Percentiles rank a stretch among this genome's conserved stretches.
phyloP scores from a whole-genome alignment of 2,329 filamentous ascomycete genomes.

The Scedosporium aurantiacum region DNA sequence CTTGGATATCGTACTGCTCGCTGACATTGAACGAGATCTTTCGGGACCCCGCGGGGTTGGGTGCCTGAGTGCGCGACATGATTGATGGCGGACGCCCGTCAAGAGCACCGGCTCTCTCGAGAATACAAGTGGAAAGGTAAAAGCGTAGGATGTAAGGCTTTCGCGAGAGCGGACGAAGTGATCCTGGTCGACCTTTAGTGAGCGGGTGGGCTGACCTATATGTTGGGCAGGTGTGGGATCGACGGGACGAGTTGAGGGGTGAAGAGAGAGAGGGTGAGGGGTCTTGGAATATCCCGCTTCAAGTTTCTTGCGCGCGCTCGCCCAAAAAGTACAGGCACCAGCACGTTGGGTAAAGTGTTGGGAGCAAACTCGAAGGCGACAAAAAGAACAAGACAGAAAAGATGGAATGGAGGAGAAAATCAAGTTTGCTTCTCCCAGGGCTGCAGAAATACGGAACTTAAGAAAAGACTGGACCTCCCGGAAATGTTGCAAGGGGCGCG shows the following conservation, averaged over 20 bases:
- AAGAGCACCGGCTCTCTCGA: not conserved
- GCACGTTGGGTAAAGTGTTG: not conserved
- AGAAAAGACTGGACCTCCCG: too few relatives aligned
- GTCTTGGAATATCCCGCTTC: not conserved
- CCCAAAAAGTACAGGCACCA: not conserved
- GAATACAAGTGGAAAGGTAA: not conserved
- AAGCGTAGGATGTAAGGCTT: not conserved
- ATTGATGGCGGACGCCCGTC: not conserved
- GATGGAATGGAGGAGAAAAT: not conserved
- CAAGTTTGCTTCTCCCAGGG: too few relatives aligned
- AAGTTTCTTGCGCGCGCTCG: not conserved
- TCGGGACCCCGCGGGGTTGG: constrained; percentile 53
- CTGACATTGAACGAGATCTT: constrained; percentile 99
- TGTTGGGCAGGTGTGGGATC: not conserved
- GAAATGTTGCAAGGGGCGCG: too few relatives aligned
- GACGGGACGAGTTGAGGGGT: constrained; percentile 2
- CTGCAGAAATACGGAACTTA: too few relatives aligned
- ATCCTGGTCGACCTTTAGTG: not conserved
- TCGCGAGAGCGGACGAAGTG: not conserved
- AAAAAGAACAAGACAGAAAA: not conserved
- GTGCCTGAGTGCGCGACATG: constrained; percentile 48
- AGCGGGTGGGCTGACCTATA: not conserved
- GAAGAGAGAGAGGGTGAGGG: not conserved
- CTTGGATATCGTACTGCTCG: constrained; percentile 98
- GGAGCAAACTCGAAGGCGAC: not conserved